Base-by-base conservation (phyloP, 2,329 filamentous ascomycete genomes). In the Periconia digitata region DNA sequence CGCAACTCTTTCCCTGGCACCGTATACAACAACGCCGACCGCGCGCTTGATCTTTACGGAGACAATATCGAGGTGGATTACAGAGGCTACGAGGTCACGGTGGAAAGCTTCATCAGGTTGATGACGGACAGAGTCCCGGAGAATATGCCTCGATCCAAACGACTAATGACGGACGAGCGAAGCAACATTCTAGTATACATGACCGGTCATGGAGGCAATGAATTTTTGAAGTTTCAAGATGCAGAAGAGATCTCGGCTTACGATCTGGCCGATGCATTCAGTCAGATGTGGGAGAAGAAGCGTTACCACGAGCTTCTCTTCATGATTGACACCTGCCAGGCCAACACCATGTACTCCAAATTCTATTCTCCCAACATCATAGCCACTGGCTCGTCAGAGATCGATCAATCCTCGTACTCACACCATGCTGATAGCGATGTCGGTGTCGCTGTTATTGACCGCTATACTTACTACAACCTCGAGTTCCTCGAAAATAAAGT, bases 281-380 rank as follows among this genome's bases (percentile, higher is more conserved):
- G 95, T 73, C 92, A 99, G 78, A 99, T 99, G 94, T 96, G 92
- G 89, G 94, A 99, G 80, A 99, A 99, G 84, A 95, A 95, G 77
- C 86, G 94, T 69, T 99, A 97, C 73, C 90, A 97, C 71, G 94
- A 99, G 74, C 85, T 99, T 60, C 83, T 99, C 49, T 99, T 99
- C 79, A 99, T 99, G 94, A 99, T 99, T 74, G 94, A 99, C 72
- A 99, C 94, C 0, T 99, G 94, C 76, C 94, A 99, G 76, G 94
- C 94, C 46, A 99, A 99, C 72, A 99, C 94, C 24, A 96, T 99
- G 91, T 99, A 96, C 76, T 92, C 86, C 69, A 92, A 96, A 63
- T 90, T 99, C 66, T 99, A 99, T 78, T 95, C 91, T 5, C 92
- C 92, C 40, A 97, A 97, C 66, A 96, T 99, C 63, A 91, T 99